phyloP scores from a whole-genome alignment of 805 yeast genomes.

The Saturnispora diversa region DNA sequence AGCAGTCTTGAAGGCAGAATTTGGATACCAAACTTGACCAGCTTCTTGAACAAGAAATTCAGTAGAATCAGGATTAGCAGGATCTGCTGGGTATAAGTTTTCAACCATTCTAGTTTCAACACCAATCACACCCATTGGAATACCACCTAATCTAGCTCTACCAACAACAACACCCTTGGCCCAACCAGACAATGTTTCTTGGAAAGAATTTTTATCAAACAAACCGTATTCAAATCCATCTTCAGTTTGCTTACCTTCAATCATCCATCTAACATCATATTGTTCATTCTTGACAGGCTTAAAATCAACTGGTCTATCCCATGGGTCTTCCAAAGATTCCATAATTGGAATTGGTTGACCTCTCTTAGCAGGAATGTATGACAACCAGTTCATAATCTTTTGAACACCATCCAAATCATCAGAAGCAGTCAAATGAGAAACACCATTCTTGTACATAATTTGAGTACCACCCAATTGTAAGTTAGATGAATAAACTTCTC shows the following conservation, averaged over 20 bases:
- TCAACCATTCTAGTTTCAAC: constrained; percentile 91
- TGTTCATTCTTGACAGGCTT: constrained; percentile 63
- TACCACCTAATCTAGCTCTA: constrained; percentile 97
- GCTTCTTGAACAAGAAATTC: constrained; percentile 88
- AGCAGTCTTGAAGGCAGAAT: constrained; percentile 97
- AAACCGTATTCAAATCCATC: constrained; percentile 79
- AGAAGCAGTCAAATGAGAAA: constrained; percentile 92
- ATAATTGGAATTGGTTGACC: constrained; percentile 85
- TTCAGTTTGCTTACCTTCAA: constrained; percentile 69
- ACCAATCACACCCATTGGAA: constrained; percentile 96
- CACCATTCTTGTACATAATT: constrained; percentile 98
- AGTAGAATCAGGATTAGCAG: constrained; percentile 93
- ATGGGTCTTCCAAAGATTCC: constrained; percentile 61
- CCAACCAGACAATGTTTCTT: constrained; percentile 96
- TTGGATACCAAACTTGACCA: constrained; percentile 99
- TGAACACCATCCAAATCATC: constrained; percentile 96
- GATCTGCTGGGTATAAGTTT: constrained; percentile 92
- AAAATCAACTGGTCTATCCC: constrained; percentile 92
- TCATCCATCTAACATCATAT: constrained; percentile 92
- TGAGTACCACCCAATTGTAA: constrained; percentile 98
- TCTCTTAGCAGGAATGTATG: constrained; percentile 88
- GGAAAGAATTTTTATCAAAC: constrained; percentile 89
- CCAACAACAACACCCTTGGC: constrained; percentile 98
- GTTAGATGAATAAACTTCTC: constrained; percentile 95
- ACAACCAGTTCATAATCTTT: constrained; percentile 90